Evolutionary conservation across 441 rosid species (phyloP).

Genomic region (Breynia disticha): DNA sequence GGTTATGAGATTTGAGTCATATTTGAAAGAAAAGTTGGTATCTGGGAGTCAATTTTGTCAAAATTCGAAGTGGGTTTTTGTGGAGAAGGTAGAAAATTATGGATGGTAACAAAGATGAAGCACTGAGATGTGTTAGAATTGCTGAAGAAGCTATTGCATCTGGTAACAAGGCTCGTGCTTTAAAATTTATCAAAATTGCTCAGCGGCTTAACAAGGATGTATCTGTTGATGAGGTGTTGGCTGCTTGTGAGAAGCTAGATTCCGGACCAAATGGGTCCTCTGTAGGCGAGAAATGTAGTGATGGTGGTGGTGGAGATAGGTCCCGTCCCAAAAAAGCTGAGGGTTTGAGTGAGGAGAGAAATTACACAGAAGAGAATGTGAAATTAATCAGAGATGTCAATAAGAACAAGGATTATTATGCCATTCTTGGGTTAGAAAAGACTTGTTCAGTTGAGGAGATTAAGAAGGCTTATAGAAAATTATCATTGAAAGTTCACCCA

Average conservation of each 20-base stretch:
- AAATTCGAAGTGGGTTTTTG: background rate
- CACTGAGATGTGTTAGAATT: slow-evolving; percentile 53
- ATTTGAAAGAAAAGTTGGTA: background rate
- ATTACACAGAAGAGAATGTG: slow-evolving; percentile 61
- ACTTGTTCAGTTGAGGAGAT: slow-evolving; percentile 65
- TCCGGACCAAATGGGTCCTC: slow-evolving; percentile 18
- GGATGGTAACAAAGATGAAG: slow-evolving; percentile 86
- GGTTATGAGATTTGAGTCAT: too few species aligned
- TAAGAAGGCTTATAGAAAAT: slow-evolving; percentile 66
- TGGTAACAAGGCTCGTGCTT: slow-evolving; percentile 49
- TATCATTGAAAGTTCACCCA: slow-evolving; percentile 82
- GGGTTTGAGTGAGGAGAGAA: slow-evolving; percentile 25
- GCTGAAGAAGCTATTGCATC: slow-evolving; percentile 61
- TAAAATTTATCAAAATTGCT: slow-evolving; percentile 59
- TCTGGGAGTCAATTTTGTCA: background rate
- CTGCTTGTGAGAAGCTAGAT: slow-evolving; percentile 50
- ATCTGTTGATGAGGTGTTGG: slow-evolving; percentile 35
- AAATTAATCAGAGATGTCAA: slow-evolving; percentile 59
- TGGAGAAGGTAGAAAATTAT: slow-evolving; percentile 17
- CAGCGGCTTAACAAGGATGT: slow-evolving; percentile 47
- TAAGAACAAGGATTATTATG: slow-evolving; percentile 73
- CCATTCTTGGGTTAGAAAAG: slow-evolving; percentile 56
- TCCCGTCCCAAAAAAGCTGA: slow-evolving; percentile 14
- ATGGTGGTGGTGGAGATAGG: slow-evolving; percentile 13
- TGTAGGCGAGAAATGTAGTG: slow-evolving; percentile 16